These are phyloP conservation scores for Pholiota molesta DNA, from an alignment of 768 basidiomycete genomes.

Conservation along the genomic window DNA sequence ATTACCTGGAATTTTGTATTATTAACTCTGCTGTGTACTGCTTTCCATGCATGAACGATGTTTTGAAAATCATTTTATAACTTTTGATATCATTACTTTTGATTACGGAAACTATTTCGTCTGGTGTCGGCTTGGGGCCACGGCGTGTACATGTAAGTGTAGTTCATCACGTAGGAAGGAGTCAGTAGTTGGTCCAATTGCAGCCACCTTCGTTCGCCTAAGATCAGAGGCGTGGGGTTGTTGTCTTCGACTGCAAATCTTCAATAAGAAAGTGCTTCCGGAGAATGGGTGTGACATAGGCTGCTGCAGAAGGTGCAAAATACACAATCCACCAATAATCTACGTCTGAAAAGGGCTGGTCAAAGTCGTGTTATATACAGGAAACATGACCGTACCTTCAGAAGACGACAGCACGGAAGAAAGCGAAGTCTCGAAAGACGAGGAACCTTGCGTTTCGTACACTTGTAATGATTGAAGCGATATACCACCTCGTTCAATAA, in stretches of 20 bases:
- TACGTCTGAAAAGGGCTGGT: constrained; percentile 15
- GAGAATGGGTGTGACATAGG: constrained; percentile 55
- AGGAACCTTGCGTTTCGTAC: constrained; percentile 67
- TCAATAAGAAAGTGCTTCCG: constrained; percentile 46
- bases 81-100: background rate
- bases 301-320: constrained; percentile 77
- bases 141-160: constrained; percentile 52
- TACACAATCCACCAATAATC: constrained; percentile 68
- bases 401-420: constrained; percentile 28
- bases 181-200: constrained; percentile 72
- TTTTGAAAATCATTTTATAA: background rate
- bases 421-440: constrained; percentile 51
- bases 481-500: constrained; percentile 52
- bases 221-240: background rate
- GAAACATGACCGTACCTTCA: constrained; percentile 22
- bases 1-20: background rate
- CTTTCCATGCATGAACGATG: background rate
- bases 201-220: constrained; percentile 44
- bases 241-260: background rate
- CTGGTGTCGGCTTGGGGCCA: constrained; percentile 57
- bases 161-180: constrained; percentile 50
- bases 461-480: constrained; percentile 59
- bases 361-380: background rate
- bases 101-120: constrained; percentile 45
- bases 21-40: background rate